Percentiles rank a stretch among this genome's conserved stretches.
Conservation (phyloP, 139 green algal genomes). For the Edaphochlamys debaryana region DNA sequence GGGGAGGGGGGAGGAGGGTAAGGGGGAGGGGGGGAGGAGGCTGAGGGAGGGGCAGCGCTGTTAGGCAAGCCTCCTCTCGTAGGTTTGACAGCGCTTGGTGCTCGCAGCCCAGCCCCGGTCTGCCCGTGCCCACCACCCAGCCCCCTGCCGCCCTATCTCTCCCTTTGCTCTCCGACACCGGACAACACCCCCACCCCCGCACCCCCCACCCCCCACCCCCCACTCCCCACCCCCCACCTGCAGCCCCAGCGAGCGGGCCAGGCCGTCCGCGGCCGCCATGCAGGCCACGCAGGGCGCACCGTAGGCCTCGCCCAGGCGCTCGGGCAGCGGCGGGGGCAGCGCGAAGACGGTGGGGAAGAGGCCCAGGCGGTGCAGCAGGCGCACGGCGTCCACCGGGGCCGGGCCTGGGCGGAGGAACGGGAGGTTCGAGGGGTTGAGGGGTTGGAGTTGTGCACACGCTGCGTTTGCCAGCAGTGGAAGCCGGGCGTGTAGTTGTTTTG, state of each 20-base stretch:
- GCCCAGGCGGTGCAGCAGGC: constrained; percentile 72
- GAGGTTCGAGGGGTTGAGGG: not conserved
- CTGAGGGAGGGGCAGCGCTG: too few species aligned
- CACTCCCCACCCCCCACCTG: not conserved
- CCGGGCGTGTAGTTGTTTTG: not conserved
- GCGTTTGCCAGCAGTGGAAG: not conserved
- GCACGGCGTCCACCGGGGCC: constrained; percentile 70
- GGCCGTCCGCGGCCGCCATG: constrained; percentile 36
- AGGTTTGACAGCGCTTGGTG: too few species aligned
- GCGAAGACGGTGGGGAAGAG: constrained; percentile 83
- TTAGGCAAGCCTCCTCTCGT: too few species aligned
- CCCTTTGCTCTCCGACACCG: too few species aligned
- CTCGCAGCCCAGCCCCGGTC: too few species aligned
- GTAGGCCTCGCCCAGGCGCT: constrained; percentile 41
- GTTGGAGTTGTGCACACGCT: too few species aligned
- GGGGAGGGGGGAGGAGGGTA: not conserved
- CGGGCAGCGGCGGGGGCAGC: constrained; percentile 49
- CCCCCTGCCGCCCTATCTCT: too few species aligned
- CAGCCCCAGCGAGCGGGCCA: not conserved
- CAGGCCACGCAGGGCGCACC: constrained; percentile 47
- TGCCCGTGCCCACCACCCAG: too few species aligned
- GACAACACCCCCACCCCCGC: too few species aligned
- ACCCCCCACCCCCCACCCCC: too few species aligned
- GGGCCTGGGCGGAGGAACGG: constrained; percentile 68
- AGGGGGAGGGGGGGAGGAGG: too few species aligned